A percentile compares a stretch with the other conserved stretches of the same genome.
Evolutionary conservation across 306 rosid genomes (phyloP).

Genomic region (Lathyrus tuberosus): DNA sequence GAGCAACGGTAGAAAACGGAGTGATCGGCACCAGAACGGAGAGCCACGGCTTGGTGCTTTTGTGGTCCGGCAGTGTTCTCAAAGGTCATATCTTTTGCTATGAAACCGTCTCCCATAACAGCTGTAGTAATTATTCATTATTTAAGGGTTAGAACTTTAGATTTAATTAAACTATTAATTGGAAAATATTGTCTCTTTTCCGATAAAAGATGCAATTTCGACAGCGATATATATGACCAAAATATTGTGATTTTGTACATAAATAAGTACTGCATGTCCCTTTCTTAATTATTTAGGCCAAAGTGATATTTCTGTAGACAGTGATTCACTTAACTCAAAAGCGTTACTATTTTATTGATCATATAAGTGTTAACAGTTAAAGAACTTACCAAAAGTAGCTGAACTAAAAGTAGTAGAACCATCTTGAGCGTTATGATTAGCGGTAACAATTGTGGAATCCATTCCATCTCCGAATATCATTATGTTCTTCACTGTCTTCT

Average conservation of each 20-base stretch:
- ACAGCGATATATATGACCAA: too few relatives aligned
- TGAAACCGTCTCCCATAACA: slow-evolving; percentile 70
- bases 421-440: slow-evolving; percentile 32
- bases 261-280: slow-evolving; percentile 32
- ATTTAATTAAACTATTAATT: too few relatives aligned
- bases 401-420: slow-evolving; percentile 69
- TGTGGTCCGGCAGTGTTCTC: slow-evolving; percentile 84
- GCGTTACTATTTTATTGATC: background rate
- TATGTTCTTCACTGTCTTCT: too few relatives aligned
- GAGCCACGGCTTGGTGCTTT: slow-evolving; percentile 76
- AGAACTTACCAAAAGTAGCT: slow-evolving; percentile 41
- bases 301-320: too few relatives aligned
- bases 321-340: too few relatives aligned
- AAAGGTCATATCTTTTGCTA: slow-evolving; percentile 75
- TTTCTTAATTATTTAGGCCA: background rate
- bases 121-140: slow-evolving; percentile 30
- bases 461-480: too few relatives aligned
- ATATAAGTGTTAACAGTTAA: background rate
- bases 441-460: slow-evolving; percentile 16
- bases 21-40: slow-evolving; percentile 42
- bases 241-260: too few relatives aligned
- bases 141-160: too few relatives aligned
- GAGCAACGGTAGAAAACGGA: slow-evolving; percentile 62
- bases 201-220: too few relatives aligned
- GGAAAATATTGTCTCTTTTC: too few relatives aligned